A percentile compares a stretch with the other conserved stretches of the same genome.
Conservation (phyloP, 768 basidiomycete genomes). For the Cystofilobasidium capitatum region DNA sequence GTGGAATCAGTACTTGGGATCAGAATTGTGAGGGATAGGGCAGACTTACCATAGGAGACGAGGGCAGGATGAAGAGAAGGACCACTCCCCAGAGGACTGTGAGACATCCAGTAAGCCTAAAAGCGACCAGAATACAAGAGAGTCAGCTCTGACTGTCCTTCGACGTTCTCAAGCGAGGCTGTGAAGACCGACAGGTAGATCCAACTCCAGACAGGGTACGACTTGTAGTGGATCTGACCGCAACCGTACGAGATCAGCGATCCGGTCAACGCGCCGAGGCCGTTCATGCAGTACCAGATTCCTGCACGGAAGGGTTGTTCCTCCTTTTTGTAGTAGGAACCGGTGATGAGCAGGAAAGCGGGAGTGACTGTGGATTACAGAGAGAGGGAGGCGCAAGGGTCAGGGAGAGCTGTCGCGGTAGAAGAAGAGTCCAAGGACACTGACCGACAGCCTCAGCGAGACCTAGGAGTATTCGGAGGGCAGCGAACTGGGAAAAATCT, state of each 20-base stretch:
- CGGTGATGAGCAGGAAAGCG: conserved; percentile 32
- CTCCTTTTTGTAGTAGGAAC: conserved; percentile 31
- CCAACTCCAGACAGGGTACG: conserved; percentile 27
- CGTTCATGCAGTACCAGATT: conserved; percentile 10
- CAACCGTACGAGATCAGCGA: conserved; percentile 33
- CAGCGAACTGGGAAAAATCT: conserved; percentile 28
- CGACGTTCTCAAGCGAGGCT: too few species aligned
- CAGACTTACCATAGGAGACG: conserved; percentile 12
- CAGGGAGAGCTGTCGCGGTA: too few species aligned
- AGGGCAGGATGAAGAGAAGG: conserved; percentile 30
- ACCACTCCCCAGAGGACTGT: conserved; percentile 30
- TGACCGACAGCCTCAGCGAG: conserved; percentile 30
- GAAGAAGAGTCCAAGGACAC: too few species aligned
- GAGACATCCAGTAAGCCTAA: conserved; percentile 30
- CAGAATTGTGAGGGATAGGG: neutral
- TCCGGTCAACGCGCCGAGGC: conserved; percentile 29
- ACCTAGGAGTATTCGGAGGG: conserved; percentile 28
- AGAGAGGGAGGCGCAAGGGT: too few species aligned
- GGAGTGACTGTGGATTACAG: too few species aligned
- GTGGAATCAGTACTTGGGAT: neutral
- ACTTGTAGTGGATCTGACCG: conserved; percentile 28
- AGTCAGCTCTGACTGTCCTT: too few species aligned
- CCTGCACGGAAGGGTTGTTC: conserved; percentile 33
- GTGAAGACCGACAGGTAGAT: conserved; percentile 29
- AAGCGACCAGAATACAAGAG: too few species aligned